A percentile compares a stretch with the other conserved stretches of the same genome.
Evolutionary conservation across 179 eudicot genomes (phyloP).

Genomic region (Nepenthes alata): DNA sequence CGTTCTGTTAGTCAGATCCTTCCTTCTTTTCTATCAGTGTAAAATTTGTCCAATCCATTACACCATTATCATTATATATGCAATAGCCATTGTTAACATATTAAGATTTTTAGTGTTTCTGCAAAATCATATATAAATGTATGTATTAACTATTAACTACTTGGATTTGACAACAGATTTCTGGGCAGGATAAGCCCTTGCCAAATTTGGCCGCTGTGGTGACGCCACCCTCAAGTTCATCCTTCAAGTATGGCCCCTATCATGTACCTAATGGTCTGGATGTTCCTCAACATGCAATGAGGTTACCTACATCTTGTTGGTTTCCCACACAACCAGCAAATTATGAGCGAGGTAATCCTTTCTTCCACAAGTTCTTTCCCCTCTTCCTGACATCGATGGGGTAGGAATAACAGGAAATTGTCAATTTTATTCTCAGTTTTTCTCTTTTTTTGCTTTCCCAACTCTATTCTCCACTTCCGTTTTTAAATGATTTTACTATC

Average conservation of each 20-base stretch:
- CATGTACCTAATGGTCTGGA: conserved; percentile 29
- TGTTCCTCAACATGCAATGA: conserved; percentile 27
- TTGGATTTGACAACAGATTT: conserved; percentile 41
- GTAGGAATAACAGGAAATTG: too few species aligned
- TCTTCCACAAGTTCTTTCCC: conserved; percentile 1
- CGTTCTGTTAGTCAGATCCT: too few species aligned
- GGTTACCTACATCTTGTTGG: conserved; percentile 10
- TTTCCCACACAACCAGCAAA: conserved; percentile 18
- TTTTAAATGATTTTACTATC: too few species aligned
- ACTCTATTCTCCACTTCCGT: background rate
- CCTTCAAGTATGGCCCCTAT: conserved; percentile 32
- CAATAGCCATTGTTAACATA: too few species aligned
- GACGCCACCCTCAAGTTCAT: conserved; percentile 26
- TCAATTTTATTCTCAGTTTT: too few species aligned
- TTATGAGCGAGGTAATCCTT: conserved; percentile 40
- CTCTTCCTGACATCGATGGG: background rate
- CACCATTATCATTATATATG: too few species aligned
- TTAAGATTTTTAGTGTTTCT: too few species aligned
- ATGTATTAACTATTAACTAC: background rate
- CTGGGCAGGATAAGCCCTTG: conserved; percentile 72
- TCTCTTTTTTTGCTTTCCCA: background rate
- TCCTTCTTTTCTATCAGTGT: too few species aligned
- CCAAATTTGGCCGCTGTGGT: conserved; percentile 24
- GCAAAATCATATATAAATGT: background rate
- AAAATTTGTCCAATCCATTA: too few species aligned